A percentile compares a stretch with the other conserved stretches of the same genome.
These are phyloP conservation scores for Dioscorea alata DNA, from an alignment of 106 monocot genomes.

Conservation along the genomic window DNA sequence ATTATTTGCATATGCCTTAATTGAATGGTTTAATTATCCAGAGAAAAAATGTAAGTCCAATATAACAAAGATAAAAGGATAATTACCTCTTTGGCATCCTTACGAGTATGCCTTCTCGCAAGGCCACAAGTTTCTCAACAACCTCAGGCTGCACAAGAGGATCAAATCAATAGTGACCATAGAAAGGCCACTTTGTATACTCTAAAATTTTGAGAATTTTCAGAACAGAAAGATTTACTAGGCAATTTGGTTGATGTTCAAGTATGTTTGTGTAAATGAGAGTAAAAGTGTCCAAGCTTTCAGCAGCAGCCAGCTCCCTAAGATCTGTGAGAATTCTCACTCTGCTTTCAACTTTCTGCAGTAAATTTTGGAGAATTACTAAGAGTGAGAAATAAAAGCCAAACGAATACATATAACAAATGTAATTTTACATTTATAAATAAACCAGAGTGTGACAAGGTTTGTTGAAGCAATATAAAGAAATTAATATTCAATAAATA, in stretches of 20 bases:
- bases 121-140: constrained; percentile 86
- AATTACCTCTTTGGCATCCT: constrained; percentile 96
- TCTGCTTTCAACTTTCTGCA: constrained; percentile 93
- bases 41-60: too few relatives aligned
- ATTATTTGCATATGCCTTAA: too few relatives aligned
- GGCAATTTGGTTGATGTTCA: constrained; percentile 95
- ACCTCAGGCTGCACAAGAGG: constrained; percentile 72
- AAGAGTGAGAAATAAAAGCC: neutral
- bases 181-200: neutral
- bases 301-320: constrained; percentile 90
- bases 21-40: too few relatives aligned
- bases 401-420: too few relatives aligned
- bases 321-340: constrained; percentile 71
- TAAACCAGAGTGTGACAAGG: too few relatives aligned
- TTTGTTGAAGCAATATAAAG: too few relatives aligned
- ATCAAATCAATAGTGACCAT: neutral
- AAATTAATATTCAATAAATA: too few relatives aligned
- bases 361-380: constrained; percentile 3
- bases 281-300: constrained; percentile 88
- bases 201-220: neutral
- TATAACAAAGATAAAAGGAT: neutral
- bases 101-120: constrained; percentile 90
- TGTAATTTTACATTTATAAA: too few relatives aligned
- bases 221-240: constrained; percentile 40
- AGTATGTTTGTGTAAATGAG: constrained; percentile 90